Percentiles rank a stretch among this genome's conserved stretches.
Evolutionary conservation across 768 basidiomycete species (phyloP).

Genomic region (Collybiopsis luxurians): DNA sequence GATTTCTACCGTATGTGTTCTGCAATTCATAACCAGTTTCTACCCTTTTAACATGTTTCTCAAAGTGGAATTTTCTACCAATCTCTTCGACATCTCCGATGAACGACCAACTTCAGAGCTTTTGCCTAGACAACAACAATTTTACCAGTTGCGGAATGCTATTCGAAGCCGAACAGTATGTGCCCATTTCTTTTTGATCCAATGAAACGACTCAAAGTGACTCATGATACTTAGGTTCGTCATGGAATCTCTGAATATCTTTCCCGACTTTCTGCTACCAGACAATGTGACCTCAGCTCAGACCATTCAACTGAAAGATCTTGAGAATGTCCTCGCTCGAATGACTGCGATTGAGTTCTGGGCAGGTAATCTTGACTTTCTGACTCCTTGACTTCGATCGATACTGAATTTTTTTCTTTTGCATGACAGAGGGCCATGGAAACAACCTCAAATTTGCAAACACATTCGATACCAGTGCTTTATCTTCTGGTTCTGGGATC

Average conservation of each 20-base stretch:
- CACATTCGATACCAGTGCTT: not conserved
- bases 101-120: not conserved
- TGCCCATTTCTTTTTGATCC: not conserved
- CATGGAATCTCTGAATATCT: conserved; percentile 1
- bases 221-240: not conserved
- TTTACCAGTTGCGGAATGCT: not conserved
- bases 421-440: not conserved
- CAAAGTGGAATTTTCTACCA: not conserved
- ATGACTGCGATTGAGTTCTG: conserved; percentile 6
- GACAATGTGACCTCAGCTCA: not conserved
- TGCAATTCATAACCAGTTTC: not conserved
- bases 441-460: not conserved
- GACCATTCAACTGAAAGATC: not conserved
- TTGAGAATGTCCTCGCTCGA: conserved; percentile 4
- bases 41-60: not conserved
- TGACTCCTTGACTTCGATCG: not conserved
- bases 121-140: not conserved
- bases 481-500: too few relatives aligned
- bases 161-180: conserved; percentile 2
- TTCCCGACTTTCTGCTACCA: not conserved
- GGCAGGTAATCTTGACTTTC: not conserved
- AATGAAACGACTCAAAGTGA: not conserved
- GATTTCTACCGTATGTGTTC: not conserved
- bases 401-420: not conserved
- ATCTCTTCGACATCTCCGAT: not conserved